Conservation (phyloP, 2,329 filamentous ascomycete species). For the Tolypocladium amazonense region DNA sequence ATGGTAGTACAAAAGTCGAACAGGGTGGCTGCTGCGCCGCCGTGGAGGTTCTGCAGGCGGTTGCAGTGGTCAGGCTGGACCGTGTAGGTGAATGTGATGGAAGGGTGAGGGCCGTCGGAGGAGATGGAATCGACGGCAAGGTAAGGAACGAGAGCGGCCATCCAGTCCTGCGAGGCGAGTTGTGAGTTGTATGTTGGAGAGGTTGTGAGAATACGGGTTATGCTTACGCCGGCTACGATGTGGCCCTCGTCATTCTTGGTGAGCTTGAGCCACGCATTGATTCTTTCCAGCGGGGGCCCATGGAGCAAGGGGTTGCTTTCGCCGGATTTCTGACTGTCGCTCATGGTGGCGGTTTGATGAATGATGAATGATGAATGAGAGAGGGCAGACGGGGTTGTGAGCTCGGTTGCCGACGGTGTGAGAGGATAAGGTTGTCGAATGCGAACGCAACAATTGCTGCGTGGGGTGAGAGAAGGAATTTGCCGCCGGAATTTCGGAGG, state of each 20-base stretch:
- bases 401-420: not conserved
- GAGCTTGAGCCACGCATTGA: slow-evolving; percentile 20
- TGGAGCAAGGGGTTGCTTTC: slow-evolving; percentile 11
- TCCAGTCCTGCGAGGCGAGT: slow-evolving; percentile 29
- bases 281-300: slow-evolving; percentile 19
- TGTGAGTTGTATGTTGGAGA: too few species aligned
- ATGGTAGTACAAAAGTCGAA: slow-evolving; percentile 57
- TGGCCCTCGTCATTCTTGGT: slow-evolving; percentile 15
- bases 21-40: slow-evolving; percentile 53
- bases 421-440: not conserved
- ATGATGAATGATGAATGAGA: not conserved
- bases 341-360: slow-evolving; percentile 3
- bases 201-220: too few species aligned
- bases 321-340: not conserved
- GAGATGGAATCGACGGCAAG: slow-evolving; percentile 28
- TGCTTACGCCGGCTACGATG: slow-evolving; percentile 19
- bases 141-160: slow-evolving; percentile 27
- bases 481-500: not conserved
- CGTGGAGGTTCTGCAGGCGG: slow-evolving; percentile 43
- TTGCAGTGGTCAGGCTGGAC: slow-evolving; percentile 43
- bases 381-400: not conserved
- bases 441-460: not conserved
- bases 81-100: slow-evolving; percentile 34
- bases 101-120: slow-evolving; percentile 22
- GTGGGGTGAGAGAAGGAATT: too few species aligned